Base-by-base conservation (phyloP, 768 basidiomycete genomes). In the Suillus subalutaceus region DNA sequence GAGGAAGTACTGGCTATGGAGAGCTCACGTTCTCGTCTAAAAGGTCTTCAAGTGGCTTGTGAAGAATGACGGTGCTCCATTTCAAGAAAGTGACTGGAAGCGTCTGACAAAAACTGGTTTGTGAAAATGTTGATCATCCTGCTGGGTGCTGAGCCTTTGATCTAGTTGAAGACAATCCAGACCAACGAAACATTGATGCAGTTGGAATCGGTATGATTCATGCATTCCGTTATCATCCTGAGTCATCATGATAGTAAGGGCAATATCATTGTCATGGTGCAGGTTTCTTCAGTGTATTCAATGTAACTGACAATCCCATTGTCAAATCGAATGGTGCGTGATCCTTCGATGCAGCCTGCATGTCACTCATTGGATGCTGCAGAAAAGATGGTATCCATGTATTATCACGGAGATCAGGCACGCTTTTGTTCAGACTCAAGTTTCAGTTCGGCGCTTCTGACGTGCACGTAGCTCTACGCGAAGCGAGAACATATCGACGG, bases 121-220 rank as follows among this genome's bases (percentile, higher is more conserved):
- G 72, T 23, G 7, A 40, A 18, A 8, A 26, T 40, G 10, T 18
- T 59, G 8, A 6, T 26, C 15, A 26, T 4, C 38, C 8, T 59
- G 4, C 23, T 59, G 38, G 8, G 26, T 48, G 66, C 52, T 50
- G 10, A 62, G 35, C 9, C 60, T 4, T 59, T 23, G 37, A 44
- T 52, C 67, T 72, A 71, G 85, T 84, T 13, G 80, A 82, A 32
- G 85, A 85, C 3, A 85, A 86, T 67, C 85, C 85, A 0, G 83
- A 86, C 66, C 83, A 84, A 68, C 75, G 78, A 57, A 83, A 83
- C 76, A 84, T 86, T 62, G 85, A 85, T 35, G 83, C 83, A 46
- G 80, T 80, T 58, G 80, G 79, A 63, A 78, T 78, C 46, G 75
- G 72, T 72, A 53, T 1, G 68, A 55, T 20, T 10, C 53, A 32